Conservation (phyloP, 2,329 filamentous ascomycete genomes). For the Metarhizium album region DNA sequence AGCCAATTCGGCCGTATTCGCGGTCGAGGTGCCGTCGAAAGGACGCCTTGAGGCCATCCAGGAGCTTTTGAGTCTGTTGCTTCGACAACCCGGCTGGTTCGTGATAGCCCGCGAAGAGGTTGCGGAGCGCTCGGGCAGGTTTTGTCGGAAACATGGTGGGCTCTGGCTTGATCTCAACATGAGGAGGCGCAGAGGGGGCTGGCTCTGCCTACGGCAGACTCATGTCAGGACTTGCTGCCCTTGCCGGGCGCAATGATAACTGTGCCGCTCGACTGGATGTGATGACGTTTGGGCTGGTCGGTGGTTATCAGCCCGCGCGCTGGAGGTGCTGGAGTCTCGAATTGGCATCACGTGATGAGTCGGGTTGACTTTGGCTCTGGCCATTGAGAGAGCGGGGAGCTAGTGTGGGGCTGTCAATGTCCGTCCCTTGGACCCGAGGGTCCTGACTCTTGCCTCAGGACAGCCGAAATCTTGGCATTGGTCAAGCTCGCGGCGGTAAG, state of each 20-base stretch:
- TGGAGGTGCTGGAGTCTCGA: too few species aligned
- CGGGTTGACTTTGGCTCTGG: too few species aligned
- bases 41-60: conserved; percentile 44
- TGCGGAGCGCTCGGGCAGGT: conserved; percentile 25
- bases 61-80: conserved; percentile 42
- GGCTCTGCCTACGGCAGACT: conserved; percentile 9
- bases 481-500: too few species aligned
- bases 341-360: too few species aligned
- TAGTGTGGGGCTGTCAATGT: too few species aligned
- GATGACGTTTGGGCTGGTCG: neutral
- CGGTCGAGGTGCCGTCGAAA: conserved; percentile 48
- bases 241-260: neutral
- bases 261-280: neutral
- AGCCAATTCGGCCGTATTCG: conserved; percentile 37
- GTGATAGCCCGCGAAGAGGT: conserved; percentile 33
- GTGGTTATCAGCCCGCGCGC: neutral
- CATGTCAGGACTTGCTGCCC: conserved; percentile 2
- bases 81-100: conserved; percentile 40
- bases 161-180: neutral
- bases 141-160: conserved; percentile 27
- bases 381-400: too few species aligned
- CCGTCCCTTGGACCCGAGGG: neutral
- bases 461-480: too few species aligned
- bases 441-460: neutral
- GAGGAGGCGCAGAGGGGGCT: neutral